phyloP scores from a whole-genome alignment of 2,329 filamentous ascomycete genomes.

The Talaromyces pinophilus region DNA sequence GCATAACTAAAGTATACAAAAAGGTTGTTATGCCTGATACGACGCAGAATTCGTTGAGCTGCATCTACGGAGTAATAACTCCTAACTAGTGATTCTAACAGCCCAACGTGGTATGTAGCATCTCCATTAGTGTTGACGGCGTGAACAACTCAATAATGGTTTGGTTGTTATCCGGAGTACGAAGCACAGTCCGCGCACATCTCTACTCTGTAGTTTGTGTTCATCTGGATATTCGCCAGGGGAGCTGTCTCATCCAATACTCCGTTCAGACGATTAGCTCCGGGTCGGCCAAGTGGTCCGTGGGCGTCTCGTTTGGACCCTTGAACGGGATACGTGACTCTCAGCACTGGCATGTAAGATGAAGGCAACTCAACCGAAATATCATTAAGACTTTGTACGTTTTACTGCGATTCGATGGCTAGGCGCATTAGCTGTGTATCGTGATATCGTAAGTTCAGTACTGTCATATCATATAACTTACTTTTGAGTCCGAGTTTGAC shows the following conservation, averaged over 20 bases:
- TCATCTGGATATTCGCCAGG: not conserved
- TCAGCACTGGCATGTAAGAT: not conserved
- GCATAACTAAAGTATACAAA: not conserved
- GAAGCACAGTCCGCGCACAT: not conserved
- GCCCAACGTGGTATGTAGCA: slow-evolving; percentile 13
- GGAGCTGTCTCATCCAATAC: slow-evolving; percentile 1
- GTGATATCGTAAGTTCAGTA: not conserved
- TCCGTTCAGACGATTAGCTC: not conserved
- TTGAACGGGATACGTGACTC: not conserved
- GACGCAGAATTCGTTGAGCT: not conserved
- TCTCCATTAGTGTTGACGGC: not conserved
- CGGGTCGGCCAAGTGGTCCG: slow-evolving; percentile 15
- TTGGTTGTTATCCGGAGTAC: not conserved
- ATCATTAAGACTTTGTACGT: not conserved
- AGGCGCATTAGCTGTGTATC: slow-evolving; percentile 8
- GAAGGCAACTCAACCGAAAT: slow-evolving; percentile 7
- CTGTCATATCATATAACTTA: not conserved
- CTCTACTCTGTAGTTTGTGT: not conserved
- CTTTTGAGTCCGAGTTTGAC: not conserved
- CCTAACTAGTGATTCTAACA: not conserved
- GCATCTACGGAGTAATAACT: not conserved
- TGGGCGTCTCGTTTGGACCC: slow-evolving; percentile 19
- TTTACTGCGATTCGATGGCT: slow-evolving; percentile 10
- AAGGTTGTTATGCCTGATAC: slow-evolving; percentile 4
- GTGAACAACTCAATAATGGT: not conserved